Evolutionary conservation across 1,284 basidiomycete genomes (phyloP).

Genomic region (Heterobasidion occidentale): DNA sequence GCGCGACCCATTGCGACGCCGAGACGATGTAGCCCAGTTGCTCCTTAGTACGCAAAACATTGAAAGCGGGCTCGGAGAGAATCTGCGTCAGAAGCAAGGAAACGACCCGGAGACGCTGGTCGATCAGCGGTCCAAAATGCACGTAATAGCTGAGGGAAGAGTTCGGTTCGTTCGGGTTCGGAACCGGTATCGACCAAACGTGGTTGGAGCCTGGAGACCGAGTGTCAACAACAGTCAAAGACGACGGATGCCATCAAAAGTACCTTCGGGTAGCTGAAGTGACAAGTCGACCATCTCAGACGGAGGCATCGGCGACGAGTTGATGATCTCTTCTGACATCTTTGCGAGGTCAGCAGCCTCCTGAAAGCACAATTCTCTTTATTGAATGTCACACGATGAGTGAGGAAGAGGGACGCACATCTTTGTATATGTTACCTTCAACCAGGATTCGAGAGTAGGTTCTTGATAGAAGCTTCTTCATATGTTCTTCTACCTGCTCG

Average conservation of each 20-base stretch:
- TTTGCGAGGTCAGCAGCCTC: constrained; percentile 74
- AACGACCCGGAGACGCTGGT: constrained; percentile 51
- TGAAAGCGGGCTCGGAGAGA: constrained; percentile 87
- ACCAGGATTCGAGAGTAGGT: constrained; percentile 75
- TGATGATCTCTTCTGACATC: constrained; percentile 65
- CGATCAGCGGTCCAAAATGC: constrained; percentile 58
- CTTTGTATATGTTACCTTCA: constrained; percentile 80
- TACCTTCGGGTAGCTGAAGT: constrained; percentile 64
- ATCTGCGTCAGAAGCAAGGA: constrained; percentile 69
- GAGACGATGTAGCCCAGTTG: constrained; percentile 92
- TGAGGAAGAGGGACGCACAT: constrained; percentile 38
- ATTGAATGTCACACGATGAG: background rate
- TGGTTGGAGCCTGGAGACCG: constrained; percentile 53
- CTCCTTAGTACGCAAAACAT: constrained; percentile 91
- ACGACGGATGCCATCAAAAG: background rate
- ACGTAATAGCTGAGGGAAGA: constrained; percentile 77
- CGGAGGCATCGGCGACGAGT: constrained; percentile 45
- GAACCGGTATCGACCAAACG: constrained; percentile 64
- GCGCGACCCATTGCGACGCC: constrained; percentile 44
- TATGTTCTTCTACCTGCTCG: constrained; percentile 70
- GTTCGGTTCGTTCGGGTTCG: constrained; percentile 86
- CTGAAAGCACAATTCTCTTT: constrained; percentile 26
- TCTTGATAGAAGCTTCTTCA: constrained; percentile 54
- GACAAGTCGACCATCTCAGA: constrained; percentile 55
- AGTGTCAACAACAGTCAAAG: constrained; percentile 9